Conservation (phyloP, 2,329 filamentous ascomycete genomes). For the Penicillium sp. region DNA sequence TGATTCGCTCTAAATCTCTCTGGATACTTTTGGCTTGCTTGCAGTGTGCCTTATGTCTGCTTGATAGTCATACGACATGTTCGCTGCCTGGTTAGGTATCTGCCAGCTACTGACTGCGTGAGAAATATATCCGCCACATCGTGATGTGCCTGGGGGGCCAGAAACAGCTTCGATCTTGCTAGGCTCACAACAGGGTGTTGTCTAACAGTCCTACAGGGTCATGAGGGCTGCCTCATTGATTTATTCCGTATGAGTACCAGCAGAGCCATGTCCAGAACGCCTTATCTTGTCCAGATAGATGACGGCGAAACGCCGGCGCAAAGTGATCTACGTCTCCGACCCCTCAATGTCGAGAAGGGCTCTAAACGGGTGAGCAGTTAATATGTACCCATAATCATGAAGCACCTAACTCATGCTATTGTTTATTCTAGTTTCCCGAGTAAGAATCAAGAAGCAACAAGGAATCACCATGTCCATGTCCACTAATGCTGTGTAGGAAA, state of each 20-base stretch:
- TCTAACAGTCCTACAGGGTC: not conserved
- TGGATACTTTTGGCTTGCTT: not conserved
- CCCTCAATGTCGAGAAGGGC: slow-evolving; percentile 31
- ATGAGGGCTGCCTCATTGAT: not conserved
- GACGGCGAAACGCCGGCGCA: slow-evolving; percentile 2
- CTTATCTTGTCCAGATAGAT: slow-evolving; percentile 2
- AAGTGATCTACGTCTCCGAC: slow-evolving; percentile 23
- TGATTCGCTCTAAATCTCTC: not conserved
- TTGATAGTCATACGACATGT: not conserved
- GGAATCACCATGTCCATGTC: not conserved
- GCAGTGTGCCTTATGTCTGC: not conserved
- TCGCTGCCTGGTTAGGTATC: not conserved
- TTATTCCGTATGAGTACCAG: not conserved
- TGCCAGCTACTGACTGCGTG: not conserved
- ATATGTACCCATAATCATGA: not conserved
- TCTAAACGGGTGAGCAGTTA: slow-evolving; percentile 29
- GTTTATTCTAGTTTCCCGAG: slow-evolving; percentile 22
- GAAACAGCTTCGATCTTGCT: not conserved
- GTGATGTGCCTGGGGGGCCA: not conserved
- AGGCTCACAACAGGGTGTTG: not conserved
- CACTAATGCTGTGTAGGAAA: slow-evolving; percentile 21
- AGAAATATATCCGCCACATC: not conserved
- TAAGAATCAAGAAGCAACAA: slow-evolving; percentile 11
- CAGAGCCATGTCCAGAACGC: slow-evolving; percentile 3
- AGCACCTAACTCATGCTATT: not conserved